A percentile compares a stretch with the other conserved stretches of the same genome.
Conservation (phyloP, 2,329 filamentous ascomycete species). For the Aspergillus awamori region DNA sequence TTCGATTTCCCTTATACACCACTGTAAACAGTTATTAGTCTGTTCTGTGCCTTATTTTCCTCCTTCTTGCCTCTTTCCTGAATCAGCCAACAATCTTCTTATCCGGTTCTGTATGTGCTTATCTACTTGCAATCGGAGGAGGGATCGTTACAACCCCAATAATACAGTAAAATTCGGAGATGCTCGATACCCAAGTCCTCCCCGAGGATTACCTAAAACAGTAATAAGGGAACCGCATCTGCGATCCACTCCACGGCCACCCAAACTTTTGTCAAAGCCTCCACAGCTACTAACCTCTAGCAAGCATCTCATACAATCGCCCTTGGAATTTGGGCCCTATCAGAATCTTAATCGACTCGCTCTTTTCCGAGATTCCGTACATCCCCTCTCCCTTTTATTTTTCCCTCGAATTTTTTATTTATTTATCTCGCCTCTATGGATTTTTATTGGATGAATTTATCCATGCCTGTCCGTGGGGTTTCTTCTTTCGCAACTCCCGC, state of each 20-base stretch:
- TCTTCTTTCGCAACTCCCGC: not conserved
- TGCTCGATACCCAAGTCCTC: not conserved
- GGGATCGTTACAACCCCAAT: not conserved
- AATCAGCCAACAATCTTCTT: no score
- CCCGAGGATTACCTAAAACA: not conserved
- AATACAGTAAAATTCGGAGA: not conserved
- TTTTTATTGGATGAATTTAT: not conserved
- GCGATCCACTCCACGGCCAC: not conserved
- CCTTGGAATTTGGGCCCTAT: slow-evolving; percentile 10
- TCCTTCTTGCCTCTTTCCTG: no score
- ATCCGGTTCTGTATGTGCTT: not conserved
- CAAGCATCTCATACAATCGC: not conserved
- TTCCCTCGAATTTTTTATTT: not conserved
- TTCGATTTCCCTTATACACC: not conserved
- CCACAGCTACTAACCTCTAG: slow-evolving; percentile 5
- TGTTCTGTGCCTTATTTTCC: no score
- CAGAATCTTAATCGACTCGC: slow-evolving; percentile 8
- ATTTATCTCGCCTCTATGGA: not conserved
- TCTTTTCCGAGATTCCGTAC: slow-evolving; percentile 6
- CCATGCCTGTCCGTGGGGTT: not conserved
- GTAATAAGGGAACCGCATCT: not conserved
- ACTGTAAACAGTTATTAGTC: not conserved
- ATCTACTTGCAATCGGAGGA: not conserved
- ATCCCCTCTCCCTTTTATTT: not conserved
- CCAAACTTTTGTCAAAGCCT: slow-evolving; percentile 13